phyloP scores from a whole-genome alignment of 2,329 filamentous ascomycete species.

The Botrytis paeoniae region DNA sequence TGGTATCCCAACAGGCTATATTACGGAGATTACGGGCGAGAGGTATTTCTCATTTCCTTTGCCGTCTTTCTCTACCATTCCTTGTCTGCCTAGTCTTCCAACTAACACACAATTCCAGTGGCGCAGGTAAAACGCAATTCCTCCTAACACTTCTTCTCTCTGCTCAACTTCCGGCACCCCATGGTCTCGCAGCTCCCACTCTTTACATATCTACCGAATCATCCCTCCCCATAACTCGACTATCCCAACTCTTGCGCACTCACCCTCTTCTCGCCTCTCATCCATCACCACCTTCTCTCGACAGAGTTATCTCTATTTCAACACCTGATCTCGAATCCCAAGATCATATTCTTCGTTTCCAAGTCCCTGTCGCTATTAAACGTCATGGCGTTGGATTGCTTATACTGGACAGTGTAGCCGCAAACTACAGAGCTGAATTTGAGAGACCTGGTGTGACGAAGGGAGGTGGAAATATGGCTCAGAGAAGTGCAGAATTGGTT shows the following conservation, averaged over 20 bases:
- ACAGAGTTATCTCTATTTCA: slow-evolving; percentile 74
- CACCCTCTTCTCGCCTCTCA: slow-evolving; percentile 65
- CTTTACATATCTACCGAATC: slow-evolving; percentile 95
- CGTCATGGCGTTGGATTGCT: slow-evolving; percentile 77
- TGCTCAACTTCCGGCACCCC: slow-evolving; percentile 73
- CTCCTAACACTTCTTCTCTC: slow-evolving; percentile 81
- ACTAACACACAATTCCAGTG: slow-evolving; percentile 46
- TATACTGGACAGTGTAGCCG: slow-evolving; percentile 86
- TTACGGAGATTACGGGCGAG: slow-evolving; percentile 90
- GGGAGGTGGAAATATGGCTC: slow-evolving; percentile 60
- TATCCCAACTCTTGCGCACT: slow-evolving; percentile 71
- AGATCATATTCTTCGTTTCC: slow-evolving; percentile 90
- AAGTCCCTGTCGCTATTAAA: slow-evolving; percentile 80
- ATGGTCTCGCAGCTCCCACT: slow-evolving; percentile 63
- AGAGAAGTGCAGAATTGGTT: slow-evolving; percentile 72
- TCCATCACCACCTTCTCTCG: slow-evolving; percentile 62
- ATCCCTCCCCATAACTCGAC: slow-evolving; percentile 73
- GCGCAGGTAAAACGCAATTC: slow-evolving; percentile 92
- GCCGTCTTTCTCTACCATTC: neutral
- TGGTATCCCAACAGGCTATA: slow-evolving; percentile 74
- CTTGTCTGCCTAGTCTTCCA: neutral
- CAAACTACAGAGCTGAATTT: slow-evolving; percentile 93
- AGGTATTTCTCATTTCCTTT: slow-evolving; percentile 50
- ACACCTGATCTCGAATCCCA: slow-evolving; percentile 91
- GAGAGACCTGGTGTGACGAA: slow-evolving; percentile 51